Evolutionary conservation across 108 stramenopile genomes (phyloP).

Genomic region (Fragilaria crotonensis): DNA sequence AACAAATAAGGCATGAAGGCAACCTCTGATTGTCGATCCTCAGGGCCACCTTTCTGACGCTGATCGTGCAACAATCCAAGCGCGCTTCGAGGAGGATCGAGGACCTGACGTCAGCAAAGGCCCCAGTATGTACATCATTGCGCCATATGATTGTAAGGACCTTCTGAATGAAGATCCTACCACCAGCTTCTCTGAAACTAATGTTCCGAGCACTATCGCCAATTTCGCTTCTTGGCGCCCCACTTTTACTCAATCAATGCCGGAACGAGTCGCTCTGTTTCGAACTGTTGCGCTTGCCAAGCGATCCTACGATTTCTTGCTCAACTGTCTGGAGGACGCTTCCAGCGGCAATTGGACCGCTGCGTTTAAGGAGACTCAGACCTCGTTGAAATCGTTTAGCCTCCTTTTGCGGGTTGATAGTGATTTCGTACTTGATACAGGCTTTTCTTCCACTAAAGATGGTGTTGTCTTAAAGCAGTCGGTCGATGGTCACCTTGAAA

Average conservation of each 20-base stretch:
- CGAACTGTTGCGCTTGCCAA: constrained; percentile 60
- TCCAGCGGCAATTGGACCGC: constrained; percentile 38
- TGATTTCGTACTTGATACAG: constrained; percentile 45
- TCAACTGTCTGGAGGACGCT: constrained; percentile 24
- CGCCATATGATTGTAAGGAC: constrained; percentile 52
- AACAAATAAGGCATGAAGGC: constrained; percentile 12
- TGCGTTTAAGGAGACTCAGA: constrained; percentile 59
- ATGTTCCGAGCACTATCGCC: not conserved
- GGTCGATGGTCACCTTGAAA: constrained; percentile 15
- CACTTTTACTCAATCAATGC: constrained; percentile 32
- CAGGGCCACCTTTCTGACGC: constrained; percentile 52
- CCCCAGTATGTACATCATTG: constrained; percentile 77
- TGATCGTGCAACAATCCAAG: constrained; percentile 43
- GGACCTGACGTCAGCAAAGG: constrained; percentile 44
- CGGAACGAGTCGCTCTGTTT: constrained; percentile 64
- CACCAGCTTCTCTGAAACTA: not conserved
- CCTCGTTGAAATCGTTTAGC: constrained; percentile 69
- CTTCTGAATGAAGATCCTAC: constrained; percentile 20
- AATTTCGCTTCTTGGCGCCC: constrained; percentile 34
- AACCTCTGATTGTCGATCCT: constrained; percentile 83
- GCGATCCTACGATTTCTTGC: constrained; percentile 55
- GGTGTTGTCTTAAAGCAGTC: constrained; percentile 5
- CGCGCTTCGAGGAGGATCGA: constrained; percentile 52
- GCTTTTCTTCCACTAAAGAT: constrained; percentile 57
- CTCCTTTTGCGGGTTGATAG: constrained; percentile 62